Conservation (phyloP, 768 basidiomycete species). For the Phanerochaete sordida region DNA sequence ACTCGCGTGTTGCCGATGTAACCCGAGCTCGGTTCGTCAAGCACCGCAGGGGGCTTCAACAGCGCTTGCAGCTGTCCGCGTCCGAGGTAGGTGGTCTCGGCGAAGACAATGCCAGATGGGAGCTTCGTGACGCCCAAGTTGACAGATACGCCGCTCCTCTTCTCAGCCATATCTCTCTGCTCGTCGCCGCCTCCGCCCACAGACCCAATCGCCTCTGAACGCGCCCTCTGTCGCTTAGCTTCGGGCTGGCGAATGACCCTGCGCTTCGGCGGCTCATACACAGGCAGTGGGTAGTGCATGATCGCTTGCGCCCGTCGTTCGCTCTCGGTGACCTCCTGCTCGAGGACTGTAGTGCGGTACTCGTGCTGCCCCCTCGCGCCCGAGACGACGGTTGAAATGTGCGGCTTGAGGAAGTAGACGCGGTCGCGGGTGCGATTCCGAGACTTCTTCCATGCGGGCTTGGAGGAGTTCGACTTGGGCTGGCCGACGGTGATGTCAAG, state of each 20-base stretch:
- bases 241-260: not conserved
- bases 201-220: too few species aligned
- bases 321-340: not conserved
- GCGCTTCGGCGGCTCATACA: not conserved
- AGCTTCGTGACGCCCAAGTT: slow-evolving; percentile 40
- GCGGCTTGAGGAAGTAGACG: not conserved
- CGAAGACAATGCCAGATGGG: slow-evolving; percentile 50
- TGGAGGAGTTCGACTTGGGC: not conserved
- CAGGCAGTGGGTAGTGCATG: not conserved
- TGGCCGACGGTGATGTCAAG: not conserved
- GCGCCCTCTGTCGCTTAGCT: not conserved
- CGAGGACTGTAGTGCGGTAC: not conserved
- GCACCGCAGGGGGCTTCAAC: slow-evolving; percentile 33
- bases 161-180: not conserved
- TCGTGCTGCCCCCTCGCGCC: not conserved
- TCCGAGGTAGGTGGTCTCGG: slow-evolving; percentile 48
- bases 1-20: slow-evolving; percentile 36
- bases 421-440: not conserved
- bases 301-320: not conserved
- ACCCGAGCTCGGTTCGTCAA: slow-evolving; percentile 29
- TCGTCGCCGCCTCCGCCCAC: too few species aligned
- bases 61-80: slow-evolving; percentile 62
- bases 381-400: not conserved
- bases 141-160: not conserved
- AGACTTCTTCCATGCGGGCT: not conserved